Conservation (phyloP, 176 grass and related monocot genomes). For the Rhipidocladum racemiflorum region DNA sequence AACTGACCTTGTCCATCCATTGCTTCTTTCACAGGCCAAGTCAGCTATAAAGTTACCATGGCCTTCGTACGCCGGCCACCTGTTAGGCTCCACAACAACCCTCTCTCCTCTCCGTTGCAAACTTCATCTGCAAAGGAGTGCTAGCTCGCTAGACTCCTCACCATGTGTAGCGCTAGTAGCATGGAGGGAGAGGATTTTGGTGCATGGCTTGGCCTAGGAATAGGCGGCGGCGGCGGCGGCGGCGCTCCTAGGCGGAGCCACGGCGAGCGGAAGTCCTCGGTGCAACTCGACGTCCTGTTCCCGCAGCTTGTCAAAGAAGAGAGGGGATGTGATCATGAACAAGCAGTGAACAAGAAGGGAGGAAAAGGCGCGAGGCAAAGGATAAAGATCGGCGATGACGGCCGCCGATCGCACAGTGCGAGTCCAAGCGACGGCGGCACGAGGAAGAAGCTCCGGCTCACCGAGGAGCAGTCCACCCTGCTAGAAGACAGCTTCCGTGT, state of each 20-base stretch:
- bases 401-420: background rate
- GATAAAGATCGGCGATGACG: background rate
- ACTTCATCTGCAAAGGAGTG: background rate
- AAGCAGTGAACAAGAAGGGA: background rate
- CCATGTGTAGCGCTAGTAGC: background rate
- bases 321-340: background rate
- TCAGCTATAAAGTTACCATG: conserved; percentile 30
- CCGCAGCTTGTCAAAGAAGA: conserved; percentile 28
- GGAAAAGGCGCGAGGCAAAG: background rate
- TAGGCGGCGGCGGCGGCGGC: conserved; percentile 21
- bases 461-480: conserved; percentile 48
- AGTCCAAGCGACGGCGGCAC: conserved; percentile 1
- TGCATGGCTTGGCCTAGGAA: conserved; percentile 54
- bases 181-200: conserved; percentile 50
- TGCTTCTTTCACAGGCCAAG: background rate
- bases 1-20: conserved; percentile 36
- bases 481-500: conserved; percentile 62
- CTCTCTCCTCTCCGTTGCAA: conserved; percentile 9
- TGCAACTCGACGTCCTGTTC: conserved; percentile 35
- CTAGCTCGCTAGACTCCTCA: background rate
- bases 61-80: conserved; percentile 6
- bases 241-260: conserved; percentile 2
- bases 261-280: conserved; percentile 13
- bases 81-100: background rate
- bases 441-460: conserved; percentile 76